Evolutionary conservation across 2,329 filamentous ascomycete species (phyloP), one percentile per base, ranked within the genome.

Genomic region (Bipolaris bicolor): DNA sequence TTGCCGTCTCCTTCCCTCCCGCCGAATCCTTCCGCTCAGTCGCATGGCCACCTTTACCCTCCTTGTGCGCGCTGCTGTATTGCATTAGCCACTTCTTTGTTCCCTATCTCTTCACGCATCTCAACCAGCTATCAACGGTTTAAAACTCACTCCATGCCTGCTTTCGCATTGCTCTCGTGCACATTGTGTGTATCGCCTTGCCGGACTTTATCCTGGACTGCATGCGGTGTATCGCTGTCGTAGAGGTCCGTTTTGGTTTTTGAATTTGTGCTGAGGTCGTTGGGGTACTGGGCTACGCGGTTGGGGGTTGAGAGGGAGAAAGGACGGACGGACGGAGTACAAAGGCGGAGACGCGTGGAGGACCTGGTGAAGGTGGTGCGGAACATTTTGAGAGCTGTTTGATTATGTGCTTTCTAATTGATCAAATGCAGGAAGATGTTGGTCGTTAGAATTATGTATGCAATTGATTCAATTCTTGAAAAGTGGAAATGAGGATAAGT

Each of bases 31-130:
- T 71, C 31, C 74, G 58, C 36, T 73, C 68, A 0, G 78, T 79
- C 16, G 81, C 79, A 20, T 70, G 60, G 20, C 80, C 80, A 45
- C 79, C 78, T 0, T 61, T 65, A 41, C 73, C 74, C 36, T 69
- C 62, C 31, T 69, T 59, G 3, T 67, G 58, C 4, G 61, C 59
- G 20, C 69, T 72, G 41, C 62, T 65, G 24, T 45, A 40, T 24
- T n/a, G 11, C 43, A 46, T 61, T 43, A 60, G 52, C 40, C 37
- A n/a, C 18, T 22, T 36, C 7, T 11, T 43, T 16, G 33, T 7
- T 3, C n/a, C 29, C 4, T 16, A 31, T 34, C 18, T 20, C 24
- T 13, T 20, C 13, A 22, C 20, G 20, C 31, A 24, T 24, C 22
- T 24, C 22, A 33, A 26, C 11, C 4, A n/a, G 16, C 15, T 26